Conservation (phyloP, 331 rosid species). For the Prunus yedoensis region DNA sequence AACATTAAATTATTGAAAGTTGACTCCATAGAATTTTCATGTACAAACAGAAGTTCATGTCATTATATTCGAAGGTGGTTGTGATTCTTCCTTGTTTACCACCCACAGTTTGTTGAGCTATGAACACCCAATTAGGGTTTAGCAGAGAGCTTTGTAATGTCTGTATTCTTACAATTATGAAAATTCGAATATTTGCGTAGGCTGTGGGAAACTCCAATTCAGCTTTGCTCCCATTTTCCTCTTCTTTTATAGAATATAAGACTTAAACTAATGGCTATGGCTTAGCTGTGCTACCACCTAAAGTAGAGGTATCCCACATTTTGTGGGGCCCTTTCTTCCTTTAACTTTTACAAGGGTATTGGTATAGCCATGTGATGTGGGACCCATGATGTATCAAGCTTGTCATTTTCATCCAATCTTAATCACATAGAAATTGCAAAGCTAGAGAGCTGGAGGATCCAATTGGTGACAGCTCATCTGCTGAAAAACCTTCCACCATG, state of each 20-base stretch:
- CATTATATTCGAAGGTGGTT: neutral
- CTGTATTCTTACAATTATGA: neutral
- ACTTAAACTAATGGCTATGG: slow-evolving; percentile 1
- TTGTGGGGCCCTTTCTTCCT: slow-evolving; percentile 32
- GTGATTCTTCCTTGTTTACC: too few species aligned
- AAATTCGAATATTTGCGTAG: too few species aligned
- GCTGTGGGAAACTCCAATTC: too few species aligned
- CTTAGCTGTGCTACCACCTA: slow-evolving; percentile 8
- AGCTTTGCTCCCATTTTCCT: neutral
- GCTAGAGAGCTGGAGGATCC: slow-evolving; percentile 13
- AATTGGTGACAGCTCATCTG: slow-evolving; percentile 10
- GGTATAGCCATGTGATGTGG: slow-evolving; percentile 63
- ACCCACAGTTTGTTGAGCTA: too few species aligned
- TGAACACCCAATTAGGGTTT: too few species aligned
- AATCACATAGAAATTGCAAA: slow-evolving; percentile 40
- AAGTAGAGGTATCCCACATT: slow-evolving; percentile 27
- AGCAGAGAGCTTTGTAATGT: too few species aligned
- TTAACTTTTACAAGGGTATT: slow-evolving; percentile 16
- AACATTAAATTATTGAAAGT: too few species aligned
- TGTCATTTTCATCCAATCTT: slow-evolving; percentile 47
- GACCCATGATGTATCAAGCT: slow-evolving; percentile 32
- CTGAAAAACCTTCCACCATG: neutral
- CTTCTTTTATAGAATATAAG: neutral
- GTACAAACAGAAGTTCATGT: neutral
- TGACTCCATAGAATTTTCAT: neutral